phyloP scores from a whole-genome alignment of 345 rosid genomes.

The Draba incana region DNA sequence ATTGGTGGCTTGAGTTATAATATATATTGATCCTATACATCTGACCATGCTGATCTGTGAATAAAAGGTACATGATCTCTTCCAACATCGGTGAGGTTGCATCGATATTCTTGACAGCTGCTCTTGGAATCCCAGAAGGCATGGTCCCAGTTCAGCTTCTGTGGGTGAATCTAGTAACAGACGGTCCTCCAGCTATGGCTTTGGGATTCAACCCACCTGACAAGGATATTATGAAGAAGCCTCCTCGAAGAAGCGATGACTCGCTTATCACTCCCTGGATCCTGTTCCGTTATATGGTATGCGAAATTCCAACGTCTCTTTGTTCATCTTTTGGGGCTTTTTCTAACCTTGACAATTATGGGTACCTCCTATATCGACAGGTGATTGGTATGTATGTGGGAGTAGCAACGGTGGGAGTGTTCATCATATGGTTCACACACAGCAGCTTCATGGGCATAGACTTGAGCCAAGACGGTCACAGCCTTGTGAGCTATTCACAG shows the following conservation, averaged over 20 bases:
- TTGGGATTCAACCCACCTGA: slow-evolving; percentile 77
- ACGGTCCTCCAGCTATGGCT: slow-evolving; percentile 75
- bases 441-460: slow-evolving; percentile 75
- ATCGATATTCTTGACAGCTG: slow-evolving; percentile 85
- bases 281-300: slow-evolving; percentile 72
- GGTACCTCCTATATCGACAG: slow-evolving; percentile 38
- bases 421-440: slow-evolving; percentile 93
- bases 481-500: slow-evolving; percentile 77
- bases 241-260: slow-evolving; percentile 48
- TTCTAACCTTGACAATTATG: not conserved
- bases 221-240: slow-evolving; percentile 88
- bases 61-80: slow-evolving; percentile 94
- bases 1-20: slow-evolving; percentile 14
- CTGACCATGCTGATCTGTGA: slow-evolving; percentile 10
- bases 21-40: not conserved
- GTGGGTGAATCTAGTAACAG: slow-evolving; percentile 99
- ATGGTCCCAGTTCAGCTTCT: slow-evolving; percentile 97
- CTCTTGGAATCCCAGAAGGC: too few relatives aligned
- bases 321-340: not conserved
- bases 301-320: slow-evolving; percentile 43
- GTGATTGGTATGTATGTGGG: slow-evolving; percentile 97
- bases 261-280: slow-evolving; percentile 91
- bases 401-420: slow-evolving; percentile 87
- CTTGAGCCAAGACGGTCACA: slow-evolving; percentile 91
- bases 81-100: slow-evolving; percentile 97